Conservation (phyloP, 352 stramenopile species). For the Phytophthora nicotianae region DNA sequence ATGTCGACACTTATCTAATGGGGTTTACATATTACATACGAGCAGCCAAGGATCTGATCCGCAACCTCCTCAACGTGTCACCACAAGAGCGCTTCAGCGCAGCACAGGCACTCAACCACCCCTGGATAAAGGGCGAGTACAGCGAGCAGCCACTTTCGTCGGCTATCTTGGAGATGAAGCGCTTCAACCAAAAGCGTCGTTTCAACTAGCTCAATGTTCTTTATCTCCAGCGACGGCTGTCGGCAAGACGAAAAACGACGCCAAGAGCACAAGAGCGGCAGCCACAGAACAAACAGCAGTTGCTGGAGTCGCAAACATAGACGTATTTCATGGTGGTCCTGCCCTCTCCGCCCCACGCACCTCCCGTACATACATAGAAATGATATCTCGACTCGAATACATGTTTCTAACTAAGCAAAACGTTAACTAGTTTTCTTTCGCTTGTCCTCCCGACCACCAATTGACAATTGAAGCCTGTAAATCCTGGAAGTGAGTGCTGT, state of each 20-base stretch:
- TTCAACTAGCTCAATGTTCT: constrained; percentile 64
- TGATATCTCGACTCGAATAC: constrained; percentile 46
- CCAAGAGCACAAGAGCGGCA: constrained; percentile 28
- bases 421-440: constrained; percentile 9
- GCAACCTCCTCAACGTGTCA: constrained; percentile 76
- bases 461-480: constrained; percentile 37
- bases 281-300: constrained; percentile 27
- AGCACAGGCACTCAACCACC: constrained; percentile 71
- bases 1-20: constrained; percentile 10
- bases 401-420: constrained; percentile 35
- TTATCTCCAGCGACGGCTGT: constrained; percentile 30
- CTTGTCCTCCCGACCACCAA: constrained; percentile 48
- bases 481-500: constrained; percentile 63
- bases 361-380: constrained; percentile 41
- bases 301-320: constrained; percentile 46
- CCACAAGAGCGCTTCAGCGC: constrained; percentile 77
- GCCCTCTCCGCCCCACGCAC: constrained; percentile 33
- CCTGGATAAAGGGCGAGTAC: constrained; percentile 88
- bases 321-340: constrained; percentile 47
- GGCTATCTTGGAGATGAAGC: constrained; percentile 88
- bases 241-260: constrained; percentile 24
- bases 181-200: constrained; percentile 89
- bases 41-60: constrained; percentile 83
- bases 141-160: constrained; percentile 82
- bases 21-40: constrained; percentile 1